Percentiles rank a stretch among this genome's conserved stretches.
Evolutionary conservation across 805 yeast genomes (phyloP).

Genomic region (Torulaspora franciscae): DNA sequence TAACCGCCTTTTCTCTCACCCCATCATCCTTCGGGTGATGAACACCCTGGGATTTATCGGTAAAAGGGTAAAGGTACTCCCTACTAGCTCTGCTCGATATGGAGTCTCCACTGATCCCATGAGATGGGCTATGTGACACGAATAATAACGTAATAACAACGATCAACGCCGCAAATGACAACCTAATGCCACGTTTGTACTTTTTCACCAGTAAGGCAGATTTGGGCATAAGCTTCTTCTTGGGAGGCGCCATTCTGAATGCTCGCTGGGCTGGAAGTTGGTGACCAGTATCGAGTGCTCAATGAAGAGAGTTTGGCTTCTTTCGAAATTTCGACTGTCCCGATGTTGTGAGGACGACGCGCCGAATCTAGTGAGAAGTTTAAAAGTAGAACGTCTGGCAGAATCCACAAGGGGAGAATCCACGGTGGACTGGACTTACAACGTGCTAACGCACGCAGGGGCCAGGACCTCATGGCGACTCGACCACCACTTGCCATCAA

Average conservation of each 20-base stretch:
- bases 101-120: not conserved
- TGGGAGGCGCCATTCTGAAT: constrained; percentile 15
- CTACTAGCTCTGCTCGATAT: not conserved
- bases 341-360: too few relatives aligned
- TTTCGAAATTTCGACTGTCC: too few relatives aligned
- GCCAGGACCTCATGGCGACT: too few relatives aligned
- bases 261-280: not conserved
- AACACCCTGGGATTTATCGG: constrained; percentile 31
- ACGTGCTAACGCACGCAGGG: too few relatives aligned
- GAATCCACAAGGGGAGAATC: too few relatives aligned
- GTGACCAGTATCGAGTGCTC: too few relatives aligned
- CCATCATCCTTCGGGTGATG: constrained; percentile 33
- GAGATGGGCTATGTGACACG: constrained; percentile 8
- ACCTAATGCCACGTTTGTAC: constrained; percentile 27
- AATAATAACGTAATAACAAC: constrained; percentile 21
- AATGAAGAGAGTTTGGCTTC: too few relatives aligned
- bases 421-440: too few relatives aligned
- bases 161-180: constrained; percentile 25
- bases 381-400: too few relatives aligned
- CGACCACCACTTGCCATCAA: too few relatives aligned
- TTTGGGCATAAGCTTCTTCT: constrained; percentile 32
- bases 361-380: too few relatives aligned
- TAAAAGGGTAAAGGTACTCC: constrained; percentile 26
- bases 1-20: constrained; percentile 52
- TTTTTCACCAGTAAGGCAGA: constrained; percentile 31